These are phyloP conservation scores for Suhomyces xylopsoci DNA, from an alignment of 805 yeast species.

Conservation along the genomic window DNA sequence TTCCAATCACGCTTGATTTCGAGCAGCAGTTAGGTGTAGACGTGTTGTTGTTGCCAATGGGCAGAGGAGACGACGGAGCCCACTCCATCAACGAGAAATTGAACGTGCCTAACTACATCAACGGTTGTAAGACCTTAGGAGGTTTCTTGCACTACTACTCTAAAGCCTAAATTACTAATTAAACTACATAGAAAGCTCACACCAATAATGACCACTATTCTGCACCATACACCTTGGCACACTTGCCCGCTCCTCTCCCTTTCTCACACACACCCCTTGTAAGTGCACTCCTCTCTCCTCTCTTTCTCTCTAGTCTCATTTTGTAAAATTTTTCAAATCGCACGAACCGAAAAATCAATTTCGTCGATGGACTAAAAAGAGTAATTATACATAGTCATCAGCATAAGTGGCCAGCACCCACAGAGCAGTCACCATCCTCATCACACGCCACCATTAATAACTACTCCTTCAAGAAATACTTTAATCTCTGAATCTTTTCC, in stretches of 20 bases:
- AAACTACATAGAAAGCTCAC: not conserved
- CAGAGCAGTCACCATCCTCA: too few species aligned
- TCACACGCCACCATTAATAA: too few species aligned
- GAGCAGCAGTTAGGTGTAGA: conserved; percentile 82
- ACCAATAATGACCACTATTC: not conserved
- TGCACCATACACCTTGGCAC: not conserved
- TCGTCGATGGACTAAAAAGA: not conserved
- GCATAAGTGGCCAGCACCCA: not conserved
- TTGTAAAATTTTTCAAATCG: conserved; percentile 1
- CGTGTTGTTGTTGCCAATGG: conserved; percentile 92
- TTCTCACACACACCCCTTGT: not conserved
- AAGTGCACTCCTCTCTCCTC: not conserved
- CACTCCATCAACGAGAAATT: conserved; percentile 96
- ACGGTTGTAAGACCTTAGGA: conserved; percentile 89
- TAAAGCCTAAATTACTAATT: conserved; percentile 9
- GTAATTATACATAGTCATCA: not conserved
- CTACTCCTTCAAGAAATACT: not conserved
- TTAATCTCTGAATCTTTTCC: too few species aligned
- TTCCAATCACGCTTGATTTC: conserved; percentile 93
- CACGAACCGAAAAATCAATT: not conserved
- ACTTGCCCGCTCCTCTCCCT: not conserved
- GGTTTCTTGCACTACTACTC: conserved; percentile 89
- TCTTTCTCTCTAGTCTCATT: not conserved
- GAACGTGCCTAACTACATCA: conserved; percentile 82
- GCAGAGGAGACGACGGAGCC: conserved; percentile 99